Base-by-base conservation (phyloP, 2,329 filamentous ascomycete genomes). In the Neofusicoccum ribis region DNA sequence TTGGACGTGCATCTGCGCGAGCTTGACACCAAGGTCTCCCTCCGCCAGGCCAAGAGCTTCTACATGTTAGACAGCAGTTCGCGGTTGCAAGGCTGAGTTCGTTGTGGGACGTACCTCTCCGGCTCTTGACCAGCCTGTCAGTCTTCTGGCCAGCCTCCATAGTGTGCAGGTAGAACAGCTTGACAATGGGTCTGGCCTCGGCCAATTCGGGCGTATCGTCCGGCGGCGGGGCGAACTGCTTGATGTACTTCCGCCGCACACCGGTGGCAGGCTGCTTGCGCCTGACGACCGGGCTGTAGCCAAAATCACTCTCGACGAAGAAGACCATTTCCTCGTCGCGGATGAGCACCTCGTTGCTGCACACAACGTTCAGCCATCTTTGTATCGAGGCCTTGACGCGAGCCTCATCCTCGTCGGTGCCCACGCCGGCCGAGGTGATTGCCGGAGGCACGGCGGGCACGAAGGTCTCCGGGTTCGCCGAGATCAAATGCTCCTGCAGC, bases 71-170 rank as follows among this genome's bases (percentile, higher is more conserved):
- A 11, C 39, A 23, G 15, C 27, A 31, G 4, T 31, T 7, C 27
- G 1, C 27, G 27, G 27, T 5, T 5, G 27, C 27, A 7, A 7
- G 27, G 27, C 6, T 7, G 6, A 31, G 5, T 31, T 31, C 27
- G 6, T 31, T 5, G 27, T 15, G 5, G 51, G 67, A 70, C 56
- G 11, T 86, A 96, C 94, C 92, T 88, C 93, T 87, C 74, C 95
- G 86, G 67, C 90, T 88, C 80, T 97, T 98, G 69, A 99, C 95
- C 39, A 98, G 86, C 75, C 90, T 92, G 74, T 99, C 95, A 37
- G 99, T 88, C 80, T 97, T 98, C 79, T 99, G 95, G 49, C 93
- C 92, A n/a, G 92, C 88, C 75, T 98, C 95, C 92, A 99, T 96
- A 6, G 92, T 90, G 20, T 92, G 92, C 23, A 99, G 83, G 74